phyloP scores from a whole-genome alignment of 805 yeast genomes.

The Kluyveromyces wickerhamii region DNA sequence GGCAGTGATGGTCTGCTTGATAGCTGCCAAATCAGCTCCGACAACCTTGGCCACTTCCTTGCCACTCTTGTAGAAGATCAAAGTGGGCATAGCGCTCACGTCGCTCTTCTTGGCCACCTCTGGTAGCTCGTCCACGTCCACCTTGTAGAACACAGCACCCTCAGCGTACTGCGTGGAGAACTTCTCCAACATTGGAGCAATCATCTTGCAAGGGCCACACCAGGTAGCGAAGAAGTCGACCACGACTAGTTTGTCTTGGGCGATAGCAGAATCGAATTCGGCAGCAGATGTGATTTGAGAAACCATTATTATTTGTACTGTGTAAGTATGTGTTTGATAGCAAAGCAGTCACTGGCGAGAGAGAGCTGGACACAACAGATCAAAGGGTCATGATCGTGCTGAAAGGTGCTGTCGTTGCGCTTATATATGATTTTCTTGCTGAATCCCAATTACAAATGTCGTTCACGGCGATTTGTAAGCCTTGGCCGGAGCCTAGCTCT shows the following conservation, averaged over 20 bases:
- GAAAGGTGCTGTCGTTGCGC: too few relatives aligned
- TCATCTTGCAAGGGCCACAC: slow-evolving; percentile 99
- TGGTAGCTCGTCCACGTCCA: slow-evolving; percentile 82
- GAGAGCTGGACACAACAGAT: too few relatives aligned
- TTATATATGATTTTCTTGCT: too few relatives aligned
- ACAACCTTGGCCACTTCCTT: slow-evolving; percentile 68
- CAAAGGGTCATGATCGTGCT: too few relatives aligned
- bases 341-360: too few relatives aligned
- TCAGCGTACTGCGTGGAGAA: slow-evolving; percentile 61
- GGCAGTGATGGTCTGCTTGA: slow-evolving; percentile 57
- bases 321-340: too few relatives aligned
- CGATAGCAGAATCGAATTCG: slow-evolving; percentile 63
- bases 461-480: too few relatives aligned
- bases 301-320: slow-evolving; percentile 45
- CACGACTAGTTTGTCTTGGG: slow-evolving; percentile 66
- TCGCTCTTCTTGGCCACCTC: slow-evolving; percentile 62
- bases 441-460: too few relatives aligned
- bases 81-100: slow-evolving; percentile 57
- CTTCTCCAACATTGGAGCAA: slow-evolving; percentile 87
- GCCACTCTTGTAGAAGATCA: slow-evolving; percentile 77
- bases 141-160: slow-evolving; percentile 54
- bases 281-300: slow-evolving; percentile 38
- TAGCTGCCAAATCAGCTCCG: slow-evolving; percentile 85
- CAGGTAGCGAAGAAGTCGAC: slow-evolving; percentile 96
- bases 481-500: too few relatives aligned